Base-by-base conservation (phyloP, 1,284 basidiomycete species). In the Cryptococcus neoformans region DNA sequence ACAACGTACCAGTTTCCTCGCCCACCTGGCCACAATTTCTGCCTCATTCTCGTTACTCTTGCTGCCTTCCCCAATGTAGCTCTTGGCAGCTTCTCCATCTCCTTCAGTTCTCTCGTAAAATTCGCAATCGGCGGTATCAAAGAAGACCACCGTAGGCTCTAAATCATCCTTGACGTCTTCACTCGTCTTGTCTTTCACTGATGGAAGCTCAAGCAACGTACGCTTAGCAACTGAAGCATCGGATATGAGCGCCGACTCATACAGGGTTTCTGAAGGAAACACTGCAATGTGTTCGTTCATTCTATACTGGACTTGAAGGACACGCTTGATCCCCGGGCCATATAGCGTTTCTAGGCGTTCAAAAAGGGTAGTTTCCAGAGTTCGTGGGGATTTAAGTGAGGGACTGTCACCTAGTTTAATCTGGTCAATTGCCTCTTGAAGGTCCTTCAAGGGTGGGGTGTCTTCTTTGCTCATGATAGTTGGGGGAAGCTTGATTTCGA, bases 41-140 rank as follows among this genome's bases (percentile, higher is more conserved):
- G 87, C 91, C 69, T 99, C 95, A 70, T 98, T 96, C 76, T 92
- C 90, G 67, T 99, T 99, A 65, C 85, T 88, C 65, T 88, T 84
- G 65, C 90, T 93, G 0, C 90, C 91, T 68, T 93, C 90, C 62
- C 91, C 89, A 5, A 75, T 60, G 10, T 6, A 44, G 58, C 84
- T 83, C 9, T 62, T 65, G 1, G 65, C 63, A 2, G 82, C 84
- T 36, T 57, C 63, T 21, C 54, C 68, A 11, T 72, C 67, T 4
- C 67, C 72, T 16, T 80, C 79, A 10, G 72, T 72, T 11, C 89
- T 80, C 72, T 97, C 93, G 68, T 85, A 94, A 72, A 92, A 95
- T 68, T 93, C 91, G 63, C 88, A 91, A 0, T 92, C 93, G 1
- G 90, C 85, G 0, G 93, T 99, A 72, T 99, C 95, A 67, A 92